Percentiles rank a stretch among this genome's conserved stretches.
These are phyloP conservation scores for Phaeophleospora eucalypticola DNA, from an alignment of 2,329 filamentous ascomycete genomes.

Conservation along the genomic window DNA sequence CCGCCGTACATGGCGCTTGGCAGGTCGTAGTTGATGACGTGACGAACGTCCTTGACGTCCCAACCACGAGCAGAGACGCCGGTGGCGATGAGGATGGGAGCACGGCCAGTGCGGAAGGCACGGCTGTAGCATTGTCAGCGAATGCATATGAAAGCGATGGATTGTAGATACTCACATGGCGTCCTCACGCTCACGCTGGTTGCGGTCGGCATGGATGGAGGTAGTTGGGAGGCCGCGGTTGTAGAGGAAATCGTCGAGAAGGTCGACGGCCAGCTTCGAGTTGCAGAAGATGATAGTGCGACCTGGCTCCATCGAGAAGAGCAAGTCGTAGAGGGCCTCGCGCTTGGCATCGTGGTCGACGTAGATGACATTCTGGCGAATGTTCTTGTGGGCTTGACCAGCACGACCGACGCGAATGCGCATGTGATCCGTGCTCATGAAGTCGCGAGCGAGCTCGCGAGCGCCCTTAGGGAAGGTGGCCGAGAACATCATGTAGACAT, in stretches of 20 bases:
- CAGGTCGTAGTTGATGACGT: conserved; percentile 91
- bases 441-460: conserved; percentile 70
- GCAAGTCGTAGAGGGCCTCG: conserved; percentile 65
- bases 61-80: conserved; percentile 84
- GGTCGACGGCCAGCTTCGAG: conserved; percentile 70
- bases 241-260: conserved; percentile 82
- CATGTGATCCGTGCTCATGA: conserved; percentile 69
- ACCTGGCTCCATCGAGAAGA: conserved; percentile 65
- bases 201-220: conserved; percentile 83
- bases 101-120: conserved; percentile 69
- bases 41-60: conserved; percentile 79
- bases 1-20: conserved; percentile 72
- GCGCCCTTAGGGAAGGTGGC: conserved; percentile 85
- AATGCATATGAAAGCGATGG: not conserved
- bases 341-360: conserved; percentile 66
- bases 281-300: conserved; percentile 92
- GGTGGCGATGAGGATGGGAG: conserved; percentile 80
- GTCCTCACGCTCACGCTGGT: conserved; percentile 87
- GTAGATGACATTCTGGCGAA: conserved; percentile 69
- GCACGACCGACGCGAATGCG: conserved; percentile 83
- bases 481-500: conserved; percentile 78
- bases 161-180: conserved; percentile 59
- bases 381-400: conserved; percentile 72
- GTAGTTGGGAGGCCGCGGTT: conserved; percentile 73
- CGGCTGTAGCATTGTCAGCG: conserved; percentile 44